Base-by-base conservation (phyloP, 768 basidiomycete genomes). In the Rhodotorula kratochvilovae region DNA sequence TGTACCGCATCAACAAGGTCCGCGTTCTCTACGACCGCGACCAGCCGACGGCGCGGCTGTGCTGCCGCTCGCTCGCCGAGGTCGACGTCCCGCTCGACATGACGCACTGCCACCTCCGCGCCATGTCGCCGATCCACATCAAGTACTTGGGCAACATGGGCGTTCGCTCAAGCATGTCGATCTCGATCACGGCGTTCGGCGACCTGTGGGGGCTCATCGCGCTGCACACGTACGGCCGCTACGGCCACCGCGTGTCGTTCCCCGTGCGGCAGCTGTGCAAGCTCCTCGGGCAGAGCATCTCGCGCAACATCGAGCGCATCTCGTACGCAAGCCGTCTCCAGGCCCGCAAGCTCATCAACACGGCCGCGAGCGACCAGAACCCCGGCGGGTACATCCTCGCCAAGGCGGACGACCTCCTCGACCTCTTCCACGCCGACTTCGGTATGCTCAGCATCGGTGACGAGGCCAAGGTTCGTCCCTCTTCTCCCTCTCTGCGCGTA, bases 171-270 rank as follows among this genome's bases (percentile, higher is more conserved):
- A 90, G 89, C 13, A 91, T 91, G 89, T 90, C 89, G n/a, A 84
- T 91, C 57, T 88, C 89, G 11, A 89, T 91, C 75, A 85, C 89
- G 80, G 88, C 89, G 0, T 92, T 90, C 75, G 89, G 87, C 42
- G 82, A 86, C 29, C 81, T 91, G 2, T 92, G 90, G 90, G 90
- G 90, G 48, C 82, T 75, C n/a, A 42, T 75, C 42, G 50, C 69
- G 3, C 46, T 67, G 8, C 67, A 71, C 70, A 67, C 66, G n/a
- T 62, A 91, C 74, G 90, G 90, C 2, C 71, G 82, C 19, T 83
- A 85, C 71, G 90, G 90, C n/a, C 90, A 90, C 86, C 85, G 91
- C 17, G 89, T 91, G 12, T 90, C 90, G 3, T 91, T 91, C 81
- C 89, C 89, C 7, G 87, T 91, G 12, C 85, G 90, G 33, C 90